Evolutionary conservation across 306 rosid genomes (phyloP).

Genomic region (Delonix regia): DNA sequence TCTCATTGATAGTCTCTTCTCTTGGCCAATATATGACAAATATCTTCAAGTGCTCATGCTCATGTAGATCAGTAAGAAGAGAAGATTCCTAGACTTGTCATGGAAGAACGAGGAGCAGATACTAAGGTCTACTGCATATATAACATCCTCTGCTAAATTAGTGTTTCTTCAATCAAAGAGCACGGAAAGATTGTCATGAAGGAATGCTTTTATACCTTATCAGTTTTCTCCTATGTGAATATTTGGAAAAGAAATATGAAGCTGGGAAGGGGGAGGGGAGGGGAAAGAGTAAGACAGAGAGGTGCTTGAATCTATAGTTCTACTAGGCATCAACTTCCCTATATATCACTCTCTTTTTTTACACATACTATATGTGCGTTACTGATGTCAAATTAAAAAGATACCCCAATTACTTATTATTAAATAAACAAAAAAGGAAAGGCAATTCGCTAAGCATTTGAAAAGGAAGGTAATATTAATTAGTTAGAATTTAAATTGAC

Average conservation of each 20-base stretch:
- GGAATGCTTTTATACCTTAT: slow-evolving; percentile 57
- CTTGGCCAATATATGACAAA: slow-evolving; percentile 38
- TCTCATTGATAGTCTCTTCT: slow-evolving; percentile 63
- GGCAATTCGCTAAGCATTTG: neutral
- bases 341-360: slow-evolving; percentile 40
- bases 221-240: slow-evolving; percentile 47
- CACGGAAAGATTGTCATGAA: slow-evolving; percentile 44
- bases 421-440: neutral
- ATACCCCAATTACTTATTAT: slow-evolving; percentile 13
- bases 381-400: slow-evolving; percentile 25
- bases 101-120: slow-evolving; percentile 33
- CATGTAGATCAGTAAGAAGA: slow-evolving; percentile 39
- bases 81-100: slow-evolving; percentile 20
- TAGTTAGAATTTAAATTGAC: slow-evolving; percentile 34
- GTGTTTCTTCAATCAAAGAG: slow-evolving; percentile 45
- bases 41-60: slow-evolving; percentile 38
- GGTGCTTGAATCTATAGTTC: slow-evolving; percentile 49
- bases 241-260: slow-evolving; percentile 38
- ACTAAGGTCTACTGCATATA: slow-evolving; percentile 26
- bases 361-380: slow-evolving; percentile 7
- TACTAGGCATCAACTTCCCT: slow-evolving; percentile 39
- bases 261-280: neutral
- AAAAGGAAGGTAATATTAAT: no score
- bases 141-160: slow-evolving; percentile 32
- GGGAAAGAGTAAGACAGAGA: neutral